Evolutionary conservation across 2,329 filamentous ascomycete species (phyloP).

Genomic region (Xylaria sp.): DNA sequence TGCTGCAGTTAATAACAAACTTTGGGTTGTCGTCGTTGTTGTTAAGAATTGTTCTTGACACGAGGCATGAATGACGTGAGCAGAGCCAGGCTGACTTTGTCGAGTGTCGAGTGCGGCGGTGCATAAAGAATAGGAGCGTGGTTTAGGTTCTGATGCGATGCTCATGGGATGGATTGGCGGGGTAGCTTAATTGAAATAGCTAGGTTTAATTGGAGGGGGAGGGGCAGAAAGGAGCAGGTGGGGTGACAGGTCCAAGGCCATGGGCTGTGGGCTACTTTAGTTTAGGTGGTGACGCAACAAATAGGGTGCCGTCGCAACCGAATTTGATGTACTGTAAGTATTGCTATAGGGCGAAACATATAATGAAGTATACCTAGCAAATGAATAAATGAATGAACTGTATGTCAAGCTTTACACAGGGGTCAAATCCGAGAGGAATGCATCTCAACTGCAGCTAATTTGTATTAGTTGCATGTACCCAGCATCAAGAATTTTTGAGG

Average conservation of each 20-base stretch:
- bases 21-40: neutral
- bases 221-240: slow-evolving; percentile 9
- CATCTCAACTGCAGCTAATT: neutral
- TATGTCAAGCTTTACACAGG: neutral
- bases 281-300: neutral
- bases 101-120: neutral
- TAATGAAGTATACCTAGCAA: no score
- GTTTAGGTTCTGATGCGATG: slow-evolving; percentile 21
- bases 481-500: neutral
- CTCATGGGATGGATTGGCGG: slow-evolving; percentile 19
- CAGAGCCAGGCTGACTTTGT: neutral
- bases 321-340: neutral
- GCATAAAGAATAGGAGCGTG: slow-evolving; percentile 1
- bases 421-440: neutral
- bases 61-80: slow-evolving; percentile 20
- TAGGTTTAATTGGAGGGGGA: slow-evolving; percentile 24
- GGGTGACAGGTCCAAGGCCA: slow-evolving; percentile 8
- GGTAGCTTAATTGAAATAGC: slow-evolving; percentile 22
- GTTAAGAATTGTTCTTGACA: neutral
- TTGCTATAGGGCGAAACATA: neutral
- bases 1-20: neutral
- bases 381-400: neutral
- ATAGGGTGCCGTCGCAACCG: neutral
- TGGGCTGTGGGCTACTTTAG: neutral
- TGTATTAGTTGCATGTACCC: neutral